Evolutionary conservation across 2,329 filamentous ascomycete genomes (phyloP).

Genomic region (Aspergillus arachidicola): DNA sequence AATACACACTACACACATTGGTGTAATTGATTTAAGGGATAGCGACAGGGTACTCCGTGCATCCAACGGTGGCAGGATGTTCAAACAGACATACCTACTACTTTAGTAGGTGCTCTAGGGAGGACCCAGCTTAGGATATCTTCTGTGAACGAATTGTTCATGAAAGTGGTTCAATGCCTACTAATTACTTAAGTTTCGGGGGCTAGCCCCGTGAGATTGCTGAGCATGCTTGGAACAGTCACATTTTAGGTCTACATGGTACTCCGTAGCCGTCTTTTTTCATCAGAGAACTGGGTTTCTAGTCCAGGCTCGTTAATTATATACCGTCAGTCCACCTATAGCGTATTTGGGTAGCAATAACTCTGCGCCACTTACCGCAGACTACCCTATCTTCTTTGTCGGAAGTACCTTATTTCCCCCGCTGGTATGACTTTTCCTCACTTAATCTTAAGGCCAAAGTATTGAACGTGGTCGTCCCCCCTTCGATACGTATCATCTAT

Average conservation of each 20-base stretch:
- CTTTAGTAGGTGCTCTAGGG: neutral
- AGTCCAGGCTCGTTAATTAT: no score
- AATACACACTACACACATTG: neutral
- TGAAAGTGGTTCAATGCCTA: neutral
- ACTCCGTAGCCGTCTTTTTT: neutral
- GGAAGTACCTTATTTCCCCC: neutral
- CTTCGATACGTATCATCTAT: neutral
- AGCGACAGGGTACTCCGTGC: no score
- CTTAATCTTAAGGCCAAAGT: neutral
- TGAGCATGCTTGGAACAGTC: neutral
- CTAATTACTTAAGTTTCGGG: neutral
- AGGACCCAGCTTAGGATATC: neutral
- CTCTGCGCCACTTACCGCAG: neutral
- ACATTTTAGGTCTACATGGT: no score
- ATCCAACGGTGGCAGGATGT: neutral
- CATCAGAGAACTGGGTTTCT: neutral
- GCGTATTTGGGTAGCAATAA: neutral
- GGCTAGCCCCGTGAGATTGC: neutral
- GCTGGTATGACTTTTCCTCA: neutral
- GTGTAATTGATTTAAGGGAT: neutral
- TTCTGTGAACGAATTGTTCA: neutral
- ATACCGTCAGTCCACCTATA: neutral
- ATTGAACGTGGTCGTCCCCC: neutral
- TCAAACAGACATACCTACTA: neutral
- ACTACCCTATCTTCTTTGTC: neutral